phyloP scores from a whole-genome alignment of 2,329 filamentous ascomycete species.

The Alternaria gansuensis region DNA sequence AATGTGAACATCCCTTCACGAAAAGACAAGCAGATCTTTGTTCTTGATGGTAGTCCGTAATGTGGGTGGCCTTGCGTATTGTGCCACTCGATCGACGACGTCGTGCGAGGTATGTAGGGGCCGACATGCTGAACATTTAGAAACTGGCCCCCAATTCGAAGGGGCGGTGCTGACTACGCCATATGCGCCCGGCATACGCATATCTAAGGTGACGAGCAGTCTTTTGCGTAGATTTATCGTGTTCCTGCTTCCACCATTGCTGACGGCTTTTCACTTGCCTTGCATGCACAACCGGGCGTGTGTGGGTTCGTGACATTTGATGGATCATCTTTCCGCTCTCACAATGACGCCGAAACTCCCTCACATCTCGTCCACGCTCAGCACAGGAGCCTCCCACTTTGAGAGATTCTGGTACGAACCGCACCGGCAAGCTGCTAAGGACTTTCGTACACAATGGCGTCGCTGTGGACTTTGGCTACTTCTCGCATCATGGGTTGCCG shows the following conservation, averaged over 20 bases:
- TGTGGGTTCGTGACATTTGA: neutral
- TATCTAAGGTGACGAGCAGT: neutral
- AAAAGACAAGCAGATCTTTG: too few species aligned
- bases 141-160: neutral
- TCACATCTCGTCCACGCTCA: neutral
- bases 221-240: neutral
- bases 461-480: slow-evolving; percentile 6
- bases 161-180: neutral
- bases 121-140: neutral
- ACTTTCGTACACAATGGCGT: slow-evolving; percentile 13
- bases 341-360: neutral
- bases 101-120: neutral
- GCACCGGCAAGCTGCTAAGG: slow-evolving; percentile 11
- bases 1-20: neutral
- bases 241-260: neutral
- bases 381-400: neutral
- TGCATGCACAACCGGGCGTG: neutral
- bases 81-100: neutral
- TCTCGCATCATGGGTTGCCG: neutral
- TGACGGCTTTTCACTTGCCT: neutral
- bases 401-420: neutral
- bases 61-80: neutral
- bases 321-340: neutral
- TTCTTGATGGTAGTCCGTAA: neutral
- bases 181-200: neutral